A percentile compares a stretch with the other conserved stretches of the same genome.
These are phyloP conservation scores for Meyerozyma carpophila DNA, from an alignment of 1,139 yeast species.

Conservation along the genomic window DNA sequence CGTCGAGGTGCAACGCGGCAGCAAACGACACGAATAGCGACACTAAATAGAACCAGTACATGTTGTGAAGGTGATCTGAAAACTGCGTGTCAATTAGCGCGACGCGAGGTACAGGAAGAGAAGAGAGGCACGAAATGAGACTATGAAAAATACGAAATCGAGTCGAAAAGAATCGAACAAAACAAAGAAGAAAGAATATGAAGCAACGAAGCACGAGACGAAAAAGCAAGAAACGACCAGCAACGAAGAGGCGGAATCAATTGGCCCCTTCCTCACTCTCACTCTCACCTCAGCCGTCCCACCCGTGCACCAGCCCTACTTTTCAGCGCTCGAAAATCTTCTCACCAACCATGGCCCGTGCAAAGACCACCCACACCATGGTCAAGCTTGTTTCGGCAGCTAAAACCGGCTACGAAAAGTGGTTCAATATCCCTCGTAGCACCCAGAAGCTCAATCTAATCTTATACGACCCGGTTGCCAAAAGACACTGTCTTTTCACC, in stretches of 20 bases:
- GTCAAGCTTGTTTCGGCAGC: conserved; percentile 46
- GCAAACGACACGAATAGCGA: conserved; percentile 15
- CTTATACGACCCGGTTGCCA: conserved; percentile 75
- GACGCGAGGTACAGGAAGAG: not conserved
- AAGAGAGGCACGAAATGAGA: not conserved
- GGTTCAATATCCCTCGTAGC: conserved; percentile 76
- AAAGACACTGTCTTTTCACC: conserved; percentile 76
- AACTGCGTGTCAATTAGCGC: conserved; percentile 1
- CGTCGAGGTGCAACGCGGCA: conserved; percentile 35
- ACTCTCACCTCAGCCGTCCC: too few species aligned
- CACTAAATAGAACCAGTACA: conserved; percentile 6
- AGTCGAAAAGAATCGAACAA: not conserved
- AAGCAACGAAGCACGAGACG: too few species aligned
- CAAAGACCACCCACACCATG: conserved; percentile 42
- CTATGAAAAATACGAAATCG: not conserved
- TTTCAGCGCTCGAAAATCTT: not conserved
- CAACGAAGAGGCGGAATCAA: too few species aligned
- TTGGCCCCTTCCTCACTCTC: too few species aligned
- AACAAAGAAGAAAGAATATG: too few species aligned
- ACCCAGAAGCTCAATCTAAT: conserved; percentile 76
- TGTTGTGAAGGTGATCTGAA: not conserved
- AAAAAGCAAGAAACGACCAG: too few species aligned
- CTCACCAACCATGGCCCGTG: conserved; percentile 32
- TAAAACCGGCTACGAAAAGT: conserved; percentile 78
- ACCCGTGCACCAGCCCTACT: not conserved